These are phyloP conservation scores for Elsinoe australis DNA, from an alignment of 2,329 filamentous ascomycete genomes.

Conservation along the genomic window DNA sequence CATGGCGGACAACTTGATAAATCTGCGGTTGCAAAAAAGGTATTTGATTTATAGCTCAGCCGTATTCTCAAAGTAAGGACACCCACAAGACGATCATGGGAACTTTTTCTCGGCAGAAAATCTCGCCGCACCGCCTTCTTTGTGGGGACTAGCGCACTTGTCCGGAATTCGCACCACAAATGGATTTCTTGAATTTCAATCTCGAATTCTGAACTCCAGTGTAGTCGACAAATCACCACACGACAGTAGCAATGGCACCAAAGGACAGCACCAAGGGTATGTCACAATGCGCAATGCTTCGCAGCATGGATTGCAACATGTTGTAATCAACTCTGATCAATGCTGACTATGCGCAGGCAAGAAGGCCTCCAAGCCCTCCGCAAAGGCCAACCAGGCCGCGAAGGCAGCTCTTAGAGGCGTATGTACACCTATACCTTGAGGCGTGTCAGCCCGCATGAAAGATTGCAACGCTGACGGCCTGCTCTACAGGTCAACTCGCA, in stretches of 20 bases:
- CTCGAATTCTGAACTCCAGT: too few species aligned
- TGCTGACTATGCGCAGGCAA: conserved; percentile 2
- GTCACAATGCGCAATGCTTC: background rate
- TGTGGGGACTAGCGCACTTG: too few species aligned
- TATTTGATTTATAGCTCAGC: too few species aligned
- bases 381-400: conserved; percentile 82
- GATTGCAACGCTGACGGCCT: conserved; percentile 45
- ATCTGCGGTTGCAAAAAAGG: too few species aligned
- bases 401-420: conserved; percentile 96
- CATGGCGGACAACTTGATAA: conserved; percentile 58
- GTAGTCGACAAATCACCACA: conserved; percentile 1
- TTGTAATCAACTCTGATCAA: too few species aligned
- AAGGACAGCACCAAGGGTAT: conserved; percentile 16
- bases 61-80: too few species aligned
- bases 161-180: too few species aligned
- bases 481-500: conserved; percentile 59
- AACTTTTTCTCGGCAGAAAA: too few species aligned
- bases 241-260: conserved; percentile 15
- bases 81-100: too few species aligned
- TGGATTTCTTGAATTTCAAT: too few species aligned
- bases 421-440: conserved; percentile 49
- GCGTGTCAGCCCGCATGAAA: conserved; percentile 39
- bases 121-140: too few species aligned
- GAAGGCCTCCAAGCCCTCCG: conserved; percentile 49
- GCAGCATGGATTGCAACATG: background rate